Evolutionary conservation across 148 eudicot species (phyloP), one percentile per base, ranked within the genome.

Genomic region (Amaranthus hypochondriacus): DNA sequence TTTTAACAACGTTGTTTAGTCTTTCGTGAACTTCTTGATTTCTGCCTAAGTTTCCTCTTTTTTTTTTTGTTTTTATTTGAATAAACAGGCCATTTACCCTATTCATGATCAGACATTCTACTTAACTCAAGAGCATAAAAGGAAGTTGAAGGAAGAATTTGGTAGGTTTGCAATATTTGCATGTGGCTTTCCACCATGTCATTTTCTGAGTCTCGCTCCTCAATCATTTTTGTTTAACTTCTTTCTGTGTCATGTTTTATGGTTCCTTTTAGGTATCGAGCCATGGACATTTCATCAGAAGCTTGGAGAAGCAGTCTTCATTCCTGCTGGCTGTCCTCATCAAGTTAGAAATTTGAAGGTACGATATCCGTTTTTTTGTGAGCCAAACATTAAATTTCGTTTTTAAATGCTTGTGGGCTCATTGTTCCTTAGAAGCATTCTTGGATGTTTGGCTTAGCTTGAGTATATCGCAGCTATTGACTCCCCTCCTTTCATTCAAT

Each of bases 311-410:
- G 92, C 92, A 18, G 92, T 88, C 42, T 86, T 86, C 71, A 84
- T 88, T 68, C 89, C 92, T 42, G 92, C 87, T 71, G 89, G 92
- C 65, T 84, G 89, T 59, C 85, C 89, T 14, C 86, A 88, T 73
- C 92, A 88, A 88, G 92, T 88, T 66, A 84, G 89, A 76, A 88
- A 86, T 81, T 68, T 88, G 76, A 84, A 84, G 89, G 91, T 88
- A 84, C 7, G 5, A 51, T 60, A 18, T 48, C 5, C 4, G 4
- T 47, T 64, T 51, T 47, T n/a, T 28, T 28, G 39, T 28, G 39
- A 28, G 39, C 39, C 39, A 28, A 28, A 1, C 39, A 28, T 28
- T 28, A 28, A 28, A 28, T 28, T 28, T 28, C 39, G 39, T 1
- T 28, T 28, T 28, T 28, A 2, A 28, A 28, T 28, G 39, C 39